Base-by-base conservation (phyloP, 306 rosid species). In the Cicer judaicum region DNA sequence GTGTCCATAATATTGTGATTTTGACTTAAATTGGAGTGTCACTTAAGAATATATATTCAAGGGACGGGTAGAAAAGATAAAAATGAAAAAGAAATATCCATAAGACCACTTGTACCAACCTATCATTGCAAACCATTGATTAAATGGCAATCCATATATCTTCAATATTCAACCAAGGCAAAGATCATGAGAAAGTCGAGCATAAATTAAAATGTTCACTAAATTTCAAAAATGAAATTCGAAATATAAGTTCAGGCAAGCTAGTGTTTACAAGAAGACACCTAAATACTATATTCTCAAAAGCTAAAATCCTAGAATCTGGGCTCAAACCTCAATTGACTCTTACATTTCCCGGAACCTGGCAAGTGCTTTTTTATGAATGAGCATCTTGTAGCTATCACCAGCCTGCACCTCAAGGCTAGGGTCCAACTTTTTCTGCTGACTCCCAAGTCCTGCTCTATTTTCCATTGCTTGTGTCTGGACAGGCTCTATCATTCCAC, bases 361-460 rank as follows among this genome's bases (percentile, higher is more conserved):
- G 57, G 98, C 98, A 46, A 94, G 91, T 14, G 97, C 97, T 68
- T 94, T 94, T 86, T 94, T 94, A 62, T 94, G 98, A 81, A 91
- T 90, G 60, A 94, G 92, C 41, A 90, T 94, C 79, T 75, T 91
- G 82, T 94, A 94, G 84, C 96, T 94, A 67, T 94, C 97, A 36
- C 97, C 97, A 2, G 96, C 92, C 85, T 90, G 97, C 40, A 85
- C 91, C 83, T 94, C 96, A 0, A 91, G 92, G 79, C 84, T 84
- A 6, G 93, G 96, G 74, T 94, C 98, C 78, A 87, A 21, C 86
- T 89, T 91, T 87, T 92, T 94, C 88, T 86, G 94, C 86, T 84
- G 93, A 80, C 97, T 91, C 73, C 98, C 98, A 63, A 94, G 97
- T 63, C 98, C 98, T 36, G 98, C 98, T 65, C 98, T 85, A 75